These are phyloP conservation scores for Eutrema japonicum DNA, from an alignment of 345 rosid species.

Conservation along the genomic window DNA sequence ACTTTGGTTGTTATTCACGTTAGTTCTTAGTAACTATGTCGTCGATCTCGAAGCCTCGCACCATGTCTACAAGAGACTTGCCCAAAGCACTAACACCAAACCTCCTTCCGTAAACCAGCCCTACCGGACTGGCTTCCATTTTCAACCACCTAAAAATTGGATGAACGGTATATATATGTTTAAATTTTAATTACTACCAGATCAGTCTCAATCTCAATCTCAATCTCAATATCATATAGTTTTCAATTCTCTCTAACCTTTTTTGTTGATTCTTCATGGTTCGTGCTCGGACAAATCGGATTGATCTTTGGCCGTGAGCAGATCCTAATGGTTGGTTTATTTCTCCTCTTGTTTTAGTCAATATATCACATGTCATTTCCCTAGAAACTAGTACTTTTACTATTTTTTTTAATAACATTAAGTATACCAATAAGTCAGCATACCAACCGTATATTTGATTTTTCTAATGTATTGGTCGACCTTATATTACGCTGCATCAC, in stretches of 20 bases:
- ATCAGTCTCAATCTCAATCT: background rate
- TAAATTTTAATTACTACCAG: background rate
- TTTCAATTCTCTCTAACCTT: conserved; percentile 21
- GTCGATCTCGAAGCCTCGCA: conserved; percentile 59
- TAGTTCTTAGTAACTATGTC: conserved; percentile 52
- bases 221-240: background rate
- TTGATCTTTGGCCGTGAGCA: conserved; percentile 39
- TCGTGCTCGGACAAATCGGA: conserved; percentile 27
- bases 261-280: conserved; percentile 20
- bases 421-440: conserved; percentile 31
- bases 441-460: conserved; percentile 25
- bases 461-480: conserved; percentile 29
- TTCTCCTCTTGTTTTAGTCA: conserved; percentile 27
- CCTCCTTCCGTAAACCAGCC: conserved; percentile 49
- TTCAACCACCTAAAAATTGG: conserved; percentile 79
- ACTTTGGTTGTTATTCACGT: conserved; percentile 44
- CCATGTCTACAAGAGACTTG: conserved; percentile 42
- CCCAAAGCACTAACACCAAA: conserved; percentile 34
- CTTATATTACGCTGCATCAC: conserved; percentile 36
- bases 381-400: conserved; percentile 10
- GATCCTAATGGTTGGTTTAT: conserved; percentile 77
- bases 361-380: conserved; percentile 40
- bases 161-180: conserved; percentile 57
- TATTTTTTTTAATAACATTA: background rate
- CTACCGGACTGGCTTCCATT: conserved; percentile 70